phyloP scores from a whole-genome alignment of 139 green algal species.

The Chloropicon primus region DNA sequence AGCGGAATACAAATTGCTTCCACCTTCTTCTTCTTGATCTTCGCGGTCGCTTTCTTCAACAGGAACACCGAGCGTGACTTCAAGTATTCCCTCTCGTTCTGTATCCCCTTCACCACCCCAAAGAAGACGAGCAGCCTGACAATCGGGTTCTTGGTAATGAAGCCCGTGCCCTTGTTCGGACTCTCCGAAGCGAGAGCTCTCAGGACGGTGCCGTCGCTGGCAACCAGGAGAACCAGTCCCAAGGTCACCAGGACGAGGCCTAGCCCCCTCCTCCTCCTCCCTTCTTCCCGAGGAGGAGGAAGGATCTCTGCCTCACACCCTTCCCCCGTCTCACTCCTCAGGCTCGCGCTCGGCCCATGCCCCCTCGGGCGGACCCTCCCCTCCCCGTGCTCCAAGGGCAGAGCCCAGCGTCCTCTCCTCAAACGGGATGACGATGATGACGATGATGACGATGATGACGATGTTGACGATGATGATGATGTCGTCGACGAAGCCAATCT shows the following conservation, averaged over 20 bases:
- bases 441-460: too few species aligned
- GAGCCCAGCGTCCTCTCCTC: too few species aligned
- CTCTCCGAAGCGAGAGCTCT: neutral
- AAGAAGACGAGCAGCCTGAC: neutral
- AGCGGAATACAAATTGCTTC: slow-evolving; percentile 11
- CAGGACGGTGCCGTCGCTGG: too few species aligned
- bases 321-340: neutral
- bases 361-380: too few species aligned
- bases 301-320: neutral
- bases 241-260: neutral
- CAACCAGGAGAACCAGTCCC: too few species aligned
- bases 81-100: neutral
- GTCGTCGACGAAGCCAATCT: too few species aligned
- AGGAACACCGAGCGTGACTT: neutral
- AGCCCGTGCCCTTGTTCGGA: neutral
- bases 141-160: neutral
- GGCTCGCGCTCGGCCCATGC: too few species aligned
- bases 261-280: too few species aligned
- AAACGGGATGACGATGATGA: too few species aligned
- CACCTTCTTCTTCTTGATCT: neutral
- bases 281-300: too few species aligned
- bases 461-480: too few species aligned
- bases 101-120: neutral
- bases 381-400: too few species aligned
- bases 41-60: neutral